Base-by-base conservation (phyloP, 106 monocot species). In the Apostasia ramifera region DNA sequence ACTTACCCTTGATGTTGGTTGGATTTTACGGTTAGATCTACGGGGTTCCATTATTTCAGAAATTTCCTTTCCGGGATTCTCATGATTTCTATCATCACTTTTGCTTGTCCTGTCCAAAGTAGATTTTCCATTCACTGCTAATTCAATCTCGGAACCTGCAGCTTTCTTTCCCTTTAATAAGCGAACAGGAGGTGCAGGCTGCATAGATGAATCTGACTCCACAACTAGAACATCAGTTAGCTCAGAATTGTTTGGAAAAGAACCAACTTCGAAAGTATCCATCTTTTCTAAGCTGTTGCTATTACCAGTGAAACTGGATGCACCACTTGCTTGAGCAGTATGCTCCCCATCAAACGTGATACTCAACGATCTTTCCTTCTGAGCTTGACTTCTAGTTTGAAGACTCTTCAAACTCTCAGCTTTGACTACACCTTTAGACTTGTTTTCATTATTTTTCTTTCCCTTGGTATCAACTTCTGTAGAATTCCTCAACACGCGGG, bases 1-100 rank as follows among this genome's bases (percentile, higher is more conserved):
- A 2, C 80, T 89, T 75, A 98, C 97, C 81, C 89, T 84, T 66
- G 92, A 87, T 8, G 97, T 98, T 48, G 97, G 97, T 59, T 92
- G 97, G 65, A 98, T 98, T 76, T 76, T 86, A 6, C 97, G 86
- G 62, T 79, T 90, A 9, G 97, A 98, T 67, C 97, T 89, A n/a
- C 97, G 76, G 44, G 92, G 89, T 71, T 92, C 90, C 65, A 46
- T 60, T 9, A 76, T 60, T 57, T 83, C 88, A 74, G 56, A 12
- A 37, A 55, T 11, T 45, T 44, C 38, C 49, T 71, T 81, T 14
- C 69, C 80, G 63, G 14, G 12, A 71, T 76, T 65, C 71, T 77
- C 78, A 68, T 66, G 62, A 1, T 61, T 46, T 45, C 70, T 82
- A 6, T 46, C 70, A 74, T 72, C 81, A 73, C n/a, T 61, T 63